A percentile compares a stretch with the other conserved stretches of the same genome.
Evolutionary conservation across 2,329 filamentous ascomycete species (phyloP).

Genomic region (Xylariaceae sp.): DNA sequence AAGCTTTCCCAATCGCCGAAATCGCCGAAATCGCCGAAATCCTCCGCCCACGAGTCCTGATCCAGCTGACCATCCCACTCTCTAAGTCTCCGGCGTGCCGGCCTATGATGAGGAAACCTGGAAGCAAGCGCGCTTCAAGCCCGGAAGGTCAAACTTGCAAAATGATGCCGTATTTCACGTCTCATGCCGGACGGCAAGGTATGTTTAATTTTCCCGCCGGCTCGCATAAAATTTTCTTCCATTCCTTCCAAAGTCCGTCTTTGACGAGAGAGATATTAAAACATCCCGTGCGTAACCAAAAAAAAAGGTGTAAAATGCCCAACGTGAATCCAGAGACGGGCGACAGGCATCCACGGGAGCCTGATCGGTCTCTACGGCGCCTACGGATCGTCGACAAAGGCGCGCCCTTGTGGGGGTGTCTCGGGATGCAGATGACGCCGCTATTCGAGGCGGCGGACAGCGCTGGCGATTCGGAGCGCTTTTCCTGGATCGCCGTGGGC

Average conservation of each 20-base stretch:
- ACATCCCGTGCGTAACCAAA: not conserved
- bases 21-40: not conserved
- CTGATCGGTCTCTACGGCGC: conserved; percentile 52
- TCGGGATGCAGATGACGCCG: conserved; percentile 63
- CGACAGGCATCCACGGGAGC: conserved; percentile 49
- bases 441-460: conserved; percentile 35
- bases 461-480: conserved; percentile 10
- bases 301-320: conserved; percentile 57
- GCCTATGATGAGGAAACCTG: conserved; percentile 67
- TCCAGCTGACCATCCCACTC: not conserved
- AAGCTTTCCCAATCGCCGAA: conserved; percentile 20
- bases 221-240: not conserved
- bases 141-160: conserved; percentile 43
- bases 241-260: not conserved
- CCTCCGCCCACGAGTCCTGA: not conserved
- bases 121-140: conserved; percentile 53
- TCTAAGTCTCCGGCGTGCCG: conserved; percentile 53
- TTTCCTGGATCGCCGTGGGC: conserved; percentile 47
- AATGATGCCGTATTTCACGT: conserved; percentile 44
- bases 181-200: conserved; percentile 60
- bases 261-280: conserved; percentile 1
- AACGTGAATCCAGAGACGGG: conserved; percentile 62
- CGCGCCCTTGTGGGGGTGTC: conserved; percentile 49
- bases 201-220: conserved; percentile 21
- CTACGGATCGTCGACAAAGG: conserved; percentile 57